Evolutionary conservation across 2,329 filamentous ascomycete genomes (phyloP).

Genomic region (Mariannaea sp.): DNA sequence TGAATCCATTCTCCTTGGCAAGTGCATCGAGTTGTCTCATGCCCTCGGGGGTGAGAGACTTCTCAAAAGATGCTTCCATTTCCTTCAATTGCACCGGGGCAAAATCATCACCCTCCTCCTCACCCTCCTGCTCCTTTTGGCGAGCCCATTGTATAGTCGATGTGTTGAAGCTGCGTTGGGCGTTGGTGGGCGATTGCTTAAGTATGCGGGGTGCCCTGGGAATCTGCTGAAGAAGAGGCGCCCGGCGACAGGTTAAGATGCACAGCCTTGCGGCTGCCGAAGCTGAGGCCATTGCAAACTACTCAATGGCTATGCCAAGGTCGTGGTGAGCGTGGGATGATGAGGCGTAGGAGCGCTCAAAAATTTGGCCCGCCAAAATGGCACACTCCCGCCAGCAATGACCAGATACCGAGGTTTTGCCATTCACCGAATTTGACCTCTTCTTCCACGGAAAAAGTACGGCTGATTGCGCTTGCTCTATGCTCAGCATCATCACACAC

Average conservation of each 20-base stretch:
- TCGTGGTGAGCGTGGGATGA: slow-evolving; percentile 29
- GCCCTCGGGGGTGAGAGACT: slow-evolving; percentile 40
- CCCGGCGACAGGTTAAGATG: slow-evolving; percentile 41
- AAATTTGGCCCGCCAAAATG: slow-evolving; percentile 40
- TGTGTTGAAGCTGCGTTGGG: slow-evolving; percentile 41
- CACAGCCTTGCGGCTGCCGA: slow-evolving; percentile 46
- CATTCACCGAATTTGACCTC: slow-evolving; percentile 15
- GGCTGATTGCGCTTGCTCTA: slow-evolving; percentile 18
- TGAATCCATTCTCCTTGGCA: slow-evolving; percentile 43
- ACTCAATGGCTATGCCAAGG: slow-evolving; percentile 31
- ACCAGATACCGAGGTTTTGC: slow-evolving; percentile 35
- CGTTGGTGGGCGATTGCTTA: slow-evolving; percentile 25
- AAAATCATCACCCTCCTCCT: slow-evolving; percentile 33
- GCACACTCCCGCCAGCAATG: slow-evolving; percentile 6
- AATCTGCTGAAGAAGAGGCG: slow-evolving; percentile 32
- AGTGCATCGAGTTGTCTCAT: slow-evolving; percentile 43
- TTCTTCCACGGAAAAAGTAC: slow-evolving; percentile 18
- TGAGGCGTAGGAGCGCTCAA: slow-evolving; percentile 33
- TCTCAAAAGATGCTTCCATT: slow-evolving; percentile 39
- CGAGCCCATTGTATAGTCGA: slow-evolving; percentile 39
- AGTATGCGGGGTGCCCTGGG: slow-evolving; percentile 34
- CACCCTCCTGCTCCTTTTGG: slow-evolving; percentile 27
- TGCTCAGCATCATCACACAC: too few species aligned
- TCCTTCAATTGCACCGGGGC: slow-evolving; percentile 38
- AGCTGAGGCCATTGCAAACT: slow-evolving; percentile 46